These are phyloP conservation scores for Colletotrichum orchidophilum DNA, from an alignment of 2,329 filamentous ascomycete species.

Conservation along the genomic window DNA sequence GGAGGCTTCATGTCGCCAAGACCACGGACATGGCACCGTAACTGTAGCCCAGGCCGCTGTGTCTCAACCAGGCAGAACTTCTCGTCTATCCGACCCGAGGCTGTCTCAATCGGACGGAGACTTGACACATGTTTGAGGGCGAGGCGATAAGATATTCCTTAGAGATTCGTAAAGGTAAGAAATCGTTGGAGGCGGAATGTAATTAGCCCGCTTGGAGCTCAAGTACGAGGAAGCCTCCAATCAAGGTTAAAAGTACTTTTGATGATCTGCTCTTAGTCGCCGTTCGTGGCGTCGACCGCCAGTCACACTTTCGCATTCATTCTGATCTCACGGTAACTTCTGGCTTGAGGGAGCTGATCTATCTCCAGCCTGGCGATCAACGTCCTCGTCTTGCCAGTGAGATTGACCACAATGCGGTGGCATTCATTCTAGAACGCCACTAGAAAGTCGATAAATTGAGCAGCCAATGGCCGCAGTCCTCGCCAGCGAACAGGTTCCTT, in stretches of 20 bases:
- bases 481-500: not conserved
- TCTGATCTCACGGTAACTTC: not conserved
- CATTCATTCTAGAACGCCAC: slow-evolving; percentile 6
- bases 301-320: not conserved
- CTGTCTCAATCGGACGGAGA: not conserved
- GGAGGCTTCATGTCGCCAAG: not conserved
- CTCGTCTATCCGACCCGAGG: not conserved
- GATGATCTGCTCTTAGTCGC: slow-evolving; percentile 3
- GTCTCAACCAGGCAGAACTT: not conserved
- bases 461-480: not conserved
- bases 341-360: not conserved
- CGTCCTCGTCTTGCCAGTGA: not conserved
- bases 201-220: not conserved
- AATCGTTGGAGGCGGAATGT: not conserved
- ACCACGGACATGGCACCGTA: not conserved
- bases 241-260: not conserved
- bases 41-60: not conserved
- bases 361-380: not conserved
- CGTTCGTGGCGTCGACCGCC: not conserved
- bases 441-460: not conserved
- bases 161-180: too few relatives aligned
- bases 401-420: too few relatives aligned
- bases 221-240: not conserved
- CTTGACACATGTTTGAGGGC: not conserved
- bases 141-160: too few relatives aligned